These are phyloP conservation scores for Pythium aquatile DNA, from an alignment of 352 stramenopile genomes.

Conservation along the genomic window DNA sequence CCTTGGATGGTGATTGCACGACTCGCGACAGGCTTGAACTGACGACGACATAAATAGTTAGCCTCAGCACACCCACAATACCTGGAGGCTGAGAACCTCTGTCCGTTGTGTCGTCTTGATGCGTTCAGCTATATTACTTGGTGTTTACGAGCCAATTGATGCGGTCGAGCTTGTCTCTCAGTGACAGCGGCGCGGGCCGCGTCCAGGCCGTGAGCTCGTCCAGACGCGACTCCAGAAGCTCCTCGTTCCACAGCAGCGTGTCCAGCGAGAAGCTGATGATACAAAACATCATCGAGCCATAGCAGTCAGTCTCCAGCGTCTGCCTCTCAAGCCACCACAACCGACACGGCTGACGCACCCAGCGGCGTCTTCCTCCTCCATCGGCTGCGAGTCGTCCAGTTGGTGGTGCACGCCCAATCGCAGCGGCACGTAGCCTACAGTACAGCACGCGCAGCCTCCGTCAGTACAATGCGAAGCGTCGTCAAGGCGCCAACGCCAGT, in stretches of 20 bases:
- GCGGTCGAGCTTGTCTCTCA: slow-evolving; percentile 57
- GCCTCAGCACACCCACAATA: not conserved
- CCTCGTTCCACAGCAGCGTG: slow-evolving; percentile 66
- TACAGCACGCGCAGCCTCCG: not conserved
- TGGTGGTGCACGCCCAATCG: slow-evolving; percentile 43
- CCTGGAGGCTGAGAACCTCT: not conserved
- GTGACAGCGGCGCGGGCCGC: slow-evolving; percentile 43
- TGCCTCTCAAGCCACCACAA: not conserved
- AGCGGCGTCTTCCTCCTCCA: slow-evolving; percentile 27
- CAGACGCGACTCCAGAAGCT: slow-evolving; percentile 61
- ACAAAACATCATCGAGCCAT: not conserved
- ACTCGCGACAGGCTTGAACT: not conserved
- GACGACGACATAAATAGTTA: slow-evolving; percentile 12
- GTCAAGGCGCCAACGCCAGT: no score
- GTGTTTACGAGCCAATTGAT: slow-evolving; percentile 71
- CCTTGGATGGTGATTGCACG: not conserved
- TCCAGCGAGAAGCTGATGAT: slow-evolving; percentile 59
- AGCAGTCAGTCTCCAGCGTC: not conserved
- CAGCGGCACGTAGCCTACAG: slow-evolving; percentile 56
- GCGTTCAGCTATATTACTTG: slow-evolving; percentile 31
- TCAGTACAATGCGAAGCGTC: not conserved
- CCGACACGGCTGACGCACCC: slow-evolving; percentile 29
- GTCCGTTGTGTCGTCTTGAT: not conserved
- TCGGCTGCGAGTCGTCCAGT: slow-evolving; percentile 16
- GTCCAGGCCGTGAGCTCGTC: slow-evolving; percentile 67